Evolutionary conservation across 2,329 filamentous ascomycete species (phyloP), one percentile per base, ranked within the genome.

Genomic region (Ceratocystis albifundus): DNA sequence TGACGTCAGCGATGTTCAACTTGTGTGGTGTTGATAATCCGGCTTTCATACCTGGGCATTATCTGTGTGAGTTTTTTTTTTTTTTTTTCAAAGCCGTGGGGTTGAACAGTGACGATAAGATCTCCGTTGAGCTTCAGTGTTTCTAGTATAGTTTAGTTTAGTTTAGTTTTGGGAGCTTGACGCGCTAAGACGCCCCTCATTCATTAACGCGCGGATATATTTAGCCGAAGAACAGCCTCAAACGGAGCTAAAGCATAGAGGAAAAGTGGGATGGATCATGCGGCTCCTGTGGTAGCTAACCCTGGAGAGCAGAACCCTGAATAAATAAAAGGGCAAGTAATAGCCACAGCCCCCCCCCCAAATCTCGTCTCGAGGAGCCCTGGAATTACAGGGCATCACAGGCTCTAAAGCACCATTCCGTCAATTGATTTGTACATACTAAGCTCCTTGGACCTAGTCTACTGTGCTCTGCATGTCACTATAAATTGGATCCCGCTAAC

Each of bases 41-140:
- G 28, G 25, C 6, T 25, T 61, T 46, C 66, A 45, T 69, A 69
- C 68, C 69, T 70, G 61, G 69, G 69, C 69, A 70, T 70, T 55
- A 45, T 67, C 30, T 41, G 36, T 15, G 36, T 41, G 36, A n/a
- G n/a, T n/a, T n/a, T n/a, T n/a, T n/a, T 41, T 22, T 32, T 61
- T 44, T 5, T 55, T 44, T 50, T n/a, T 25, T 61, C 41, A 32
- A n/a, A 48, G n/a, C 22, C 22, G 61, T 44, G 61, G 36, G 36
- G 36, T 45, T 30, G 66, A 41, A 46, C 22, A 45, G 50, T 62
- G 48, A 41, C 44, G 53, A 61, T 45, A 59, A 44, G 45, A 46
- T 68, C 25, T 59, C 55, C 36, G 17, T 61, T 50, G 61, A 48
- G 61, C 61, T 61, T 57, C 20, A 62, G 62, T 57, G 62, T 36